Conservation (phyloP, 2,329 filamentous ascomycete genomes). For the Venturiaceae sp. region DNA sequence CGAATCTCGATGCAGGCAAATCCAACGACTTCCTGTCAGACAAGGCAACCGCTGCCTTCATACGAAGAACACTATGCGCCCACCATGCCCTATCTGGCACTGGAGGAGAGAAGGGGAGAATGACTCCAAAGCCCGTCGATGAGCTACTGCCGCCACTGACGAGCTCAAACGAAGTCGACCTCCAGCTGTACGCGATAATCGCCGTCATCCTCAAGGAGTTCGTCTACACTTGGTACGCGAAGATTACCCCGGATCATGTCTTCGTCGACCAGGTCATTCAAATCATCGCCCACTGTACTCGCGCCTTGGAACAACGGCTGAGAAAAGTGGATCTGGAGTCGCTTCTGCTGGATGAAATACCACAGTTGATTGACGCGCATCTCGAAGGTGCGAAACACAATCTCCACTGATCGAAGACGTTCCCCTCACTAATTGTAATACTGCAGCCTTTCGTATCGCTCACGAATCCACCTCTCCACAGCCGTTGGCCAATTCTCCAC, state of each 20-base stretch:
- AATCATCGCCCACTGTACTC: constrained; percentile 84
- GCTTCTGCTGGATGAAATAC: constrained; percentile 78
- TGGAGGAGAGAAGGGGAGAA: constrained; percentile 43
- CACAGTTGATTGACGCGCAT: constrained; percentile 71
- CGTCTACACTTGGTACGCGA: constrained; percentile 85
- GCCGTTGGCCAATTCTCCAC: constrained; percentile 52
- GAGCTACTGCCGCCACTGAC: constrained; percentile 83
- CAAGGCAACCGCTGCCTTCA: constrained; percentile 67
- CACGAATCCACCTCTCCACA: constrained; percentile 47
- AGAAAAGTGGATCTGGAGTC: constrained; percentile 74
- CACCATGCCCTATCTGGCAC: constrained; percentile 36
- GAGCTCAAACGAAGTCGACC: constrained; percentile 85
- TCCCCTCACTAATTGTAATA: constrained; percentile 2
- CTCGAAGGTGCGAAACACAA: constrained; percentile 51
- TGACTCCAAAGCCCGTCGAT: constrained; percentile 59
- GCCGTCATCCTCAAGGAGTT: constrained; percentile 85
- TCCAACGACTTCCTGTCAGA: constrained; percentile 31
- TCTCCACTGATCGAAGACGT: constrained; percentile 12
- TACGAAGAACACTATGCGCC: constrained; percentile 77
- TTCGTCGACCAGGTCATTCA: constrained; percentile 84
- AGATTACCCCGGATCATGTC: constrained; percentile 80
- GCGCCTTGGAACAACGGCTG: constrained; percentile 76
- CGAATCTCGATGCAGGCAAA: neutral
- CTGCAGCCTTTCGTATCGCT: constrained; percentile 62
- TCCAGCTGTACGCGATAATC: constrained; percentile 87